These are phyloP conservation scores for Volvox africanus DNA, from an alignment of 139 green algal genomes.

Conservation along the genomic window DNA sequence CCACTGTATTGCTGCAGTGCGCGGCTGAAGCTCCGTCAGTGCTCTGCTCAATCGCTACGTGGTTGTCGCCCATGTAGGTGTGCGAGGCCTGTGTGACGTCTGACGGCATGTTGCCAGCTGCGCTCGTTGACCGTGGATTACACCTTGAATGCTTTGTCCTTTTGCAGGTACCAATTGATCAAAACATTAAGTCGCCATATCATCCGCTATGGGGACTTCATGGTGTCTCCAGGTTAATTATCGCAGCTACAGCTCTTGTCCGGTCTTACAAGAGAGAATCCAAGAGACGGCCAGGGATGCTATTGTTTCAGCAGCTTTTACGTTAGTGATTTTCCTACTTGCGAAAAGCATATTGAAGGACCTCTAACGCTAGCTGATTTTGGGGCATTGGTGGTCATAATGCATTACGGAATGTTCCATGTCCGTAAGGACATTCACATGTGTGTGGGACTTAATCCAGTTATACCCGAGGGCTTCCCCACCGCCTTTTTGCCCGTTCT, in stretches of 20 bases:
- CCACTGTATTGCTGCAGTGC: slow-evolving; percentile 45
- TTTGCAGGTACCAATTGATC: slow-evolving; percentile 59
- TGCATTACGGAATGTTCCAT: background rate
- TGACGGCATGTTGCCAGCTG: too few species aligned
- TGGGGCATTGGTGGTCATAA: background rate
- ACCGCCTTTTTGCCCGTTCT: too few species aligned
- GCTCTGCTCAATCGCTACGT: too few species aligned
- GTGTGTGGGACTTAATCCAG: too few species aligned
- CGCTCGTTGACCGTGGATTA: too few species aligned
- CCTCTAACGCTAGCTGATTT: background rate
- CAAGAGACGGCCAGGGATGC: background rate
- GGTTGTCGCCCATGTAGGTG: too few species aligned
- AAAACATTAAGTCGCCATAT: slow-evolving; percentile 65
- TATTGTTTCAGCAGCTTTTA: background rate
- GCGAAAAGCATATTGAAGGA: slow-evolving; percentile 21
- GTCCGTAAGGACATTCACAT: background rate
- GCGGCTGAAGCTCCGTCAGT: background rate
- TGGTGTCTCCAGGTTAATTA: slow-evolving; percentile 49
- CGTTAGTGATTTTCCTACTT: background rate
- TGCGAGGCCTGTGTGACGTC: too few species aligned
- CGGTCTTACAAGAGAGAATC: background rate
- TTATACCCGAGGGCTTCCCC: too few species aligned
- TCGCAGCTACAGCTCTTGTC: background rate
- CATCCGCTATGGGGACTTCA: slow-evolving; percentile 50
- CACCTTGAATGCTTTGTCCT: too few species aligned